Conservation (phyloP, 2,329 filamentous ascomycete species). For the Hymenoscyphus albidus region DNA sequence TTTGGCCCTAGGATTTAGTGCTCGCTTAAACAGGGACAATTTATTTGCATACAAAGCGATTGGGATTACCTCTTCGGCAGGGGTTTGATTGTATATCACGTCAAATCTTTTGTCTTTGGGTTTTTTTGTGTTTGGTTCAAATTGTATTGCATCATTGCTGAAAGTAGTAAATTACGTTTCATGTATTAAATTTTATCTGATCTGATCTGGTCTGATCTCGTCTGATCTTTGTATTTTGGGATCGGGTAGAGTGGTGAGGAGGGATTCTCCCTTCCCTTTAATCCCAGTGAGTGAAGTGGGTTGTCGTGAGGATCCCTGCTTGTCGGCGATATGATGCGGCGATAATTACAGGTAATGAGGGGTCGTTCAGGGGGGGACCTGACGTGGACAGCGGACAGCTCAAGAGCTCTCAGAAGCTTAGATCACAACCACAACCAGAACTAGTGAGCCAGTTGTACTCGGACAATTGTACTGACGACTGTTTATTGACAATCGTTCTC, state of each 20-base stretch:
- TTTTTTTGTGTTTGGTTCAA: too few relatives aligned
- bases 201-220: too few relatives aligned
- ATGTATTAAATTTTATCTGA: neutral
- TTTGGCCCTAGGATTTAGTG: too few relatives aligned
- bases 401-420: neutral
- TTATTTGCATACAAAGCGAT: too few relatives aligned
- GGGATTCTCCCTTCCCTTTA: neutral
- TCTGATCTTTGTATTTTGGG: neutral
- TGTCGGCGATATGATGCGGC: constrained; percentile 1
- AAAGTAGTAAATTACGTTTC: neutral
- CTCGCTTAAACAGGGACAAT: too few relatives aligned
- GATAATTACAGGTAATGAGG: constrained; percentile 1
- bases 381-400: neutral
- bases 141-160: neutral
- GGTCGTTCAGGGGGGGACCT: neutral
- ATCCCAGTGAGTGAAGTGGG: neutral
- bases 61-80: too few relatives aligned
- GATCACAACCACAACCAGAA: neutral
- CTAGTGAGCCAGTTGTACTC: neutral
- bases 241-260: neutral
- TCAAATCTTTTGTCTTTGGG: too few relatives aligned
- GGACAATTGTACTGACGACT: neutral
- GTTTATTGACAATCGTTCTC: neutral
- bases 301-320: constrained; percentile 2
- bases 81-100: too few relatives aligned